Conservation (phyloP, 495 filamentous ascomycete species). For the Aspergillus incahuasiensis region DNA sequence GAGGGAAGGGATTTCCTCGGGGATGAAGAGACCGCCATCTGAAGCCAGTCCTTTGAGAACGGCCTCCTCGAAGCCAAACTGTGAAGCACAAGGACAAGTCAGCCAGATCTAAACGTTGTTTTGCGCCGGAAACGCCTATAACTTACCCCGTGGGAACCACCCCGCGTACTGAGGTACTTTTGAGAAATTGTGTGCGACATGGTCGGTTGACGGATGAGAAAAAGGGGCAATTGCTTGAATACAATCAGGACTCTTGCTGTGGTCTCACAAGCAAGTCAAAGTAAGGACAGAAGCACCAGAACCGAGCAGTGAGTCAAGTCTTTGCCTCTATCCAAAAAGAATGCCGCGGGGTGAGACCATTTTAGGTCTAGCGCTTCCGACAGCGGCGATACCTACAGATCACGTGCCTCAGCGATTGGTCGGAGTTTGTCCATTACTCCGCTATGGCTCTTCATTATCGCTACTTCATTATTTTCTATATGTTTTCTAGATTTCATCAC, state of each 20-base stretch:
- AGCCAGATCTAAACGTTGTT: conserved; percentile 6
- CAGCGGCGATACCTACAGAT: conserved; percentile 21
- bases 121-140: not conserved
- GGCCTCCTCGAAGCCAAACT: conserved; percentile 88
- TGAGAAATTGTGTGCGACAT: conserved; percentile 50
- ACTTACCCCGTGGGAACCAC: conserved; percentile 70
- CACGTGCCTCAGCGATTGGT: conserved; percentile 17
- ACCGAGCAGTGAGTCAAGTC: conserved; percentile 1
- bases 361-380: conserved; percentile 28
- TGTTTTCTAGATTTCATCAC: not conserved
- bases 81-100: not conserved
- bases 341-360: conserved; percentile 8
- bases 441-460: not conserved
- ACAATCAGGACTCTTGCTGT: not conserved
- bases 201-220: not conserved
- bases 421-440: conserved; percentile 1
- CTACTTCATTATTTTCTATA: not conserved
- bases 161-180: conserved; percentile 75
- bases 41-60: conserved; percentile 86
- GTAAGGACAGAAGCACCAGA: not conserved
- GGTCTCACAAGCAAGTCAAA: not conserved
- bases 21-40: conserved; percentile 88
- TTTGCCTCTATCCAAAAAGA: conserved; percentile 4
- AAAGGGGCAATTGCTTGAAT: not conserved
- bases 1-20: conserved; percentile 64